A percentile compares a stretch with the other conserved stretches of the same genome.
These are phyloP conservation scores for Daldinia childiae DNA, from an alignment of 495 filamentous ascomycete genomes.

Conservation along the genomic window DNA sequence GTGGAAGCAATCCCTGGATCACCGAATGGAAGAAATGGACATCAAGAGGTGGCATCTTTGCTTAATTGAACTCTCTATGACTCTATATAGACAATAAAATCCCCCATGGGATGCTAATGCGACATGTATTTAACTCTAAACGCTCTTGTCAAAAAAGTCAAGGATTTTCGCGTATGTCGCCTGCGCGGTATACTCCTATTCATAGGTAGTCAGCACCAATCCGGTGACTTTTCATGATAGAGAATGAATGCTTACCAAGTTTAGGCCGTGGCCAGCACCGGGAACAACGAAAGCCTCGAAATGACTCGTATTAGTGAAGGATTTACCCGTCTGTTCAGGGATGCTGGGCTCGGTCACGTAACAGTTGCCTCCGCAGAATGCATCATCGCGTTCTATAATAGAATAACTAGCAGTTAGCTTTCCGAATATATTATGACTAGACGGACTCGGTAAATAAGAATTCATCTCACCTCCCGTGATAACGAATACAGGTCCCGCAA, in stretches of 20 bases:
- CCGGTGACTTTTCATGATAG: not conserved
- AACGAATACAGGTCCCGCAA: not conserved
- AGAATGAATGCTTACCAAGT: not conserved
- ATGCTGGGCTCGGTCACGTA: not conserved
- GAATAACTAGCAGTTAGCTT: not conserved
- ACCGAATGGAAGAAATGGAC: not conserved
- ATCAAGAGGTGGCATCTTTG: not conserved
- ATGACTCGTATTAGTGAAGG: not conserved
- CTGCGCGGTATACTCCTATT: not conserved
- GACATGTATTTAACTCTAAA: not conserved
- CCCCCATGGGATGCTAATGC: not conserved
- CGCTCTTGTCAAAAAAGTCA: not conserved
- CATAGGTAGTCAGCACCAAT: not conserved
- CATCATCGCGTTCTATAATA: not conserved
- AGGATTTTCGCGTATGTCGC: not conserved
- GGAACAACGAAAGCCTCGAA: not conserved
- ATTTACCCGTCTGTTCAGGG: not conserved
- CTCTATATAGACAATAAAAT: constrained; percentile 1
- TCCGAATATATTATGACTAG: not conserved
- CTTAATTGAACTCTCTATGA: not conserved
- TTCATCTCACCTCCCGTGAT: not conserved
- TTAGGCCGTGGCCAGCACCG: not conserved
- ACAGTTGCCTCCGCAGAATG: not conserved
- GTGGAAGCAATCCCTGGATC: not conserved
- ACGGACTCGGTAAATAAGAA: not conserved